phyloP scores from a whole-genome alignment of 352 stramenopile species.

The Pythium phragmitis region DNA sequence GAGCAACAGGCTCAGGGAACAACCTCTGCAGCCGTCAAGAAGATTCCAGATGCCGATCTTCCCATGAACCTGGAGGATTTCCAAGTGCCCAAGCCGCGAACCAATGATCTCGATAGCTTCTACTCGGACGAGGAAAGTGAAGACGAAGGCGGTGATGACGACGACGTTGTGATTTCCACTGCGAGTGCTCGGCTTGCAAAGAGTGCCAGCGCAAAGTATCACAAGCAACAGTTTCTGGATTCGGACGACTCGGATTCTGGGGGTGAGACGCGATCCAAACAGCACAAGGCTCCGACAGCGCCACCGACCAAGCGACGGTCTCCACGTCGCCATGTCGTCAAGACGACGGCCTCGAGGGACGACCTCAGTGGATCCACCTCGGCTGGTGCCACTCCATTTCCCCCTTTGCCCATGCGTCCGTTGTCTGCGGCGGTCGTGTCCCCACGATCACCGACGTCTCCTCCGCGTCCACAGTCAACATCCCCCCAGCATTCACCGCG shows the following conservation, averaged over 20 bases:
- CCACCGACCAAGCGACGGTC: neutral
- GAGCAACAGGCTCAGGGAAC: neutral
- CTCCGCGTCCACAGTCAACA: neutral
- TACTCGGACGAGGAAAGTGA: conserved; percentile 79
- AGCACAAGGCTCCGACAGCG: neutral
- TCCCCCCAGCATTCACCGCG: conserved; percentile 13
- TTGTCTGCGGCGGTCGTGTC: neutral
- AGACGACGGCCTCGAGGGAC: neutral
- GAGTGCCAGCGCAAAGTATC: conserved; percentile 33
- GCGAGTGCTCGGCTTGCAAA: conserved; percentile 31
- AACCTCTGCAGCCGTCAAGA: too few relatives aligned
- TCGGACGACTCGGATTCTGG: conserved; percentile 39
- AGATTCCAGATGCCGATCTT: neutral
- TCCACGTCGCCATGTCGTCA: conserved; percentile 5
- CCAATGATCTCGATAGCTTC: conserved; percentile 70
- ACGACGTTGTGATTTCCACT: conserved; percentile 58
- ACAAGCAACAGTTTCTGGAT: conserved; percentile 77
- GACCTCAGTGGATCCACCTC: neutral
- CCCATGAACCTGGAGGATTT: conserved; percentile 76
- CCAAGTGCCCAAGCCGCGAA: conserved; percentile 53
- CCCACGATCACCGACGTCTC: neutral
- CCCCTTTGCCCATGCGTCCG: conserved; percentile 1
- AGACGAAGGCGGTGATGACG: conserved; percentile 33
- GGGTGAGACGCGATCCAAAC: conserved; percentile 1
- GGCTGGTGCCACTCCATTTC: neutral